Base-by-base conservation (phyloP, 2,329 filamentous ascomycete genomes). In the Tolypocladium nubicola region DNA sequence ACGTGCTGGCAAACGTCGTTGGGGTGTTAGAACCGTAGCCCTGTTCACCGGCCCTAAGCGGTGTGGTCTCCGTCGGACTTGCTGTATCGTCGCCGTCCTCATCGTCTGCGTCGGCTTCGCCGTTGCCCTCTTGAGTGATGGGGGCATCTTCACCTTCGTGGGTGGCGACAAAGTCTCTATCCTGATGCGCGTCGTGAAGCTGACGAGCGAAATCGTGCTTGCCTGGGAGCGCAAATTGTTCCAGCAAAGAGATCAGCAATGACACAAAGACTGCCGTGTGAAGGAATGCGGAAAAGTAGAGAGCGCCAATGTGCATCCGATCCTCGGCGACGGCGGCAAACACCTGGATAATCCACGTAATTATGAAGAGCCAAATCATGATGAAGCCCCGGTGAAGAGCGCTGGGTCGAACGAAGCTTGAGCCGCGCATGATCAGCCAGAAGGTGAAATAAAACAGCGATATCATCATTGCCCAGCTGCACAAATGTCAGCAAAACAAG, bases 311-410 rank as follows among this genome's bases (percentile, higher is more conserved):
- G 19, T 87, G 80, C 63, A 85, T 80, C 23, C 89, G 84, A 66
- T 92, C 84, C 61, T 90, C 88, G n/a, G 86, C 82, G 4, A 96
- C 82, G 0, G 90, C 89, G 45, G 85, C 80, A 50, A 81, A 76
- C 16, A 96, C 83, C 57, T 96, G 79, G 45, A 89, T 65, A 2
- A 81, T 73, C 86, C 92, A 97, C 43, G 84, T 82, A 0, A 90
- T 70, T 38, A 83, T 68, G 68, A 92, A 97, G 52, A 96, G 78
- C 92, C 94, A 97, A 11, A 95, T 80, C 50, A 92, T 78, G 54
- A 83, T 80, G 70, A 94, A 97, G 6, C 86, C 82, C 23, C 93
- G 83, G 58, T 95, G 89, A 8, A 97, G 82, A 4, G 93, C 93
- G 21, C 89, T 94, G 1, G 94, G 93, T 16, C 93, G 83, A 53